A percentile compares a stretch with the other conserved stretches of the same genome.
Evolutionary conservation across 2,329 filamentous ascomycete species (phyloP).

Genomic region (Boeremia exigua): DNA sequence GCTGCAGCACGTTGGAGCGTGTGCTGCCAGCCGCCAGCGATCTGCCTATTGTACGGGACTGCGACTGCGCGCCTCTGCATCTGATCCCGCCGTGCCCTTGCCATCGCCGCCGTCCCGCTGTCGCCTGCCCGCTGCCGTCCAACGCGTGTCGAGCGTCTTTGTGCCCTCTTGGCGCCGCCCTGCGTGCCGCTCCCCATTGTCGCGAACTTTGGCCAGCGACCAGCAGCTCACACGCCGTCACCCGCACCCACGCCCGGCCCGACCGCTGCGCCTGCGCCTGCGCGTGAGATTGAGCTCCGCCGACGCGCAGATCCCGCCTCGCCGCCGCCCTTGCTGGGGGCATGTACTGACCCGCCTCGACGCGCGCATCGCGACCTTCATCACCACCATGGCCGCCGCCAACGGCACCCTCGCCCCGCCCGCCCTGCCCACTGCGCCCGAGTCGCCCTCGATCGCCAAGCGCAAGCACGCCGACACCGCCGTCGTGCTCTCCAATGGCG

Average conservation of each 20-base stretch:
- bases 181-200: no score
- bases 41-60: no score
- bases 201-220: no score
- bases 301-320: neutral
- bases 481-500: slow-evolving; percentile 37
- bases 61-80: no score
- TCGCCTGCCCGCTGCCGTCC: no score
- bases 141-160: no score
- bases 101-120: no score
- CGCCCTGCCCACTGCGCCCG: slow-evolving; percentile 30
- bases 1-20: neutral
- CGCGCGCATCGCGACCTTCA: slow-evolving; percentile 41
- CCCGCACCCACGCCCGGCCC: neutral
- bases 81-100: no score
- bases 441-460: slow-evolving; percentile 48
- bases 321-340: slow-evolving; percentile 6
- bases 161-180: no score
- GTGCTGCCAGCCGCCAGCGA: neutral
- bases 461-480: slow-evolving; percentile 53
- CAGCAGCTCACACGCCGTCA: neutral
- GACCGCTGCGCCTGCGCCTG: no score
- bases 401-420: slow-evolving; percentile 47
- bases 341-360: slow-evolving; percentile 20
- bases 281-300: no score
- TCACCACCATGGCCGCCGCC: slow-evolving; percentile 41